Evolutionary conservation across 1,139 yeast species (phyloP), one percentile per base, ranked within the genome.

Genomic region (Chernovozyma sophiae-reginae): DNA sequence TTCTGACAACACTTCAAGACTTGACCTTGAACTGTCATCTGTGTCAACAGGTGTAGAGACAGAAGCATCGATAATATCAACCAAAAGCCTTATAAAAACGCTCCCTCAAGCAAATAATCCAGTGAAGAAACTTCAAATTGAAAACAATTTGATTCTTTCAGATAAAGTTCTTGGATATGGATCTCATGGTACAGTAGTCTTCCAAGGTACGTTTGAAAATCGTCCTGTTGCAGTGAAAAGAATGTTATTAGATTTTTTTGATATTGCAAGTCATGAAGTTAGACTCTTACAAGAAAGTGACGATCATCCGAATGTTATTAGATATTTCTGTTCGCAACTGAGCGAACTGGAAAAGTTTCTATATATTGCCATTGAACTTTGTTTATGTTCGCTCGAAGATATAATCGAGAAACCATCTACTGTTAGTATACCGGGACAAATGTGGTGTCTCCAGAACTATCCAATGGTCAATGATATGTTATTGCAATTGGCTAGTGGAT

Each of bases 141-240:
- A 68, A 41, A 79, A 75, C 38, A 80, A 79, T 37, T 60, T 87
- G 42, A 62, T 73, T 0, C 77, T 90, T 2, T 78, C 94, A 0
- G 85, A 85, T 46, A 78, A 75, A 31, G 74, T 89, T 18, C 62
- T 92, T 34, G 98, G 99, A 1, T 87, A 86, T 55, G 99, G 99
- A 1, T 87, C 97, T 1, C 96, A 92, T 52, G 98, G 98, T 23
- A 92, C 98, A 0, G 89, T 90, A 20, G 98, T 92, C 1, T 87
- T 80, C 56, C 79, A 84, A 53, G 98, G 98, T 1, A 74, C 79
- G 3, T 92, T 90, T 62, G 97, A 90, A 51, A 83, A 80, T 48
- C 72, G 98, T 36, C 96, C 95, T 2, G 98, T 94, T 8, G 98
- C 98, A 0, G 95, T 92, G 4, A 94, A 92, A 56, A 66, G 98